Conservation (phyloP, 2,329 filamentous ascomycete genomes). For the Claviceps cyperi region DNA sequence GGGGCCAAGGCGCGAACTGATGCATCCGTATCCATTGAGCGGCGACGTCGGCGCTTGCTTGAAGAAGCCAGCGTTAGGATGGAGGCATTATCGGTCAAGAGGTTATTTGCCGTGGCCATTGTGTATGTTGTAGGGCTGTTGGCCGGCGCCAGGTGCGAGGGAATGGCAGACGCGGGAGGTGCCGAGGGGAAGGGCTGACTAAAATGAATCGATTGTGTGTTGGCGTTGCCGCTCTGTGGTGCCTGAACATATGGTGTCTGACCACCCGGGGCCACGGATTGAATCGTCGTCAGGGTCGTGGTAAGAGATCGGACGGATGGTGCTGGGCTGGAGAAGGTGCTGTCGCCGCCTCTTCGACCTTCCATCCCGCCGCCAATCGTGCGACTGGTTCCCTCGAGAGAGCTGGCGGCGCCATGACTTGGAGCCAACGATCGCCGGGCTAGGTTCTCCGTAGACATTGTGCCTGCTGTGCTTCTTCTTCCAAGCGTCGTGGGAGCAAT, state of each 20-base stretch:
- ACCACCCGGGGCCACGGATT: slow-evolving; percentile 52
- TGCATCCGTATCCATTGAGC: slow-evolving; percentile 74
- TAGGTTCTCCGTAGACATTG: slow-evolving; percentile 71
- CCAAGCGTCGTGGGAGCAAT: slow-evolving; percentile 43
- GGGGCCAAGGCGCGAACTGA: slow-evolving; percentile 75
- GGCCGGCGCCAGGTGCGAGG: slow-evolving; percentile 48
- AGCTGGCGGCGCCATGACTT: slow-evolving; percentile 50
- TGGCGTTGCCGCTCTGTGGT: slow-evolving; percentile 19
- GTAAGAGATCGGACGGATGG: slow-evolving; percentile 69
- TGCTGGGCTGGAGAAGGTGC: slow-evolving; percentile 70
- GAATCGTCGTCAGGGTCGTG: slow-evolving; percentile 74
- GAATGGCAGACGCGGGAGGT: slow-evolving; percentile 57
- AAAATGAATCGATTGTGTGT: slow-evolving; percentile 42
- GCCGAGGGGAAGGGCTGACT: slow-evolving; percentile 49
- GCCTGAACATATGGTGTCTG: slow-evolving; percentile 15
- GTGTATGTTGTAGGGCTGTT: slow-evolving; percentile 56
- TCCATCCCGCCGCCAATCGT: slow-evolving; percentile 54
- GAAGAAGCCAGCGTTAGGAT: slow-evolving; percentile 75
- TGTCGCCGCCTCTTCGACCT: slow-evolving; percentile 54
- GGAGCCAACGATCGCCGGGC: slow-evolving; percentile 59
- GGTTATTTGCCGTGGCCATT: slow-evolving; percentile 66
- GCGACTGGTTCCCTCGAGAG: slow-evolving; percentile 57
- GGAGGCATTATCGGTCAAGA: slow-evolving; percentile 73
- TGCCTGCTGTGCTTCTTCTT: slow-evolving; percentile 61
- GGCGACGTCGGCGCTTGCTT: slow-evolving; percentile 60